phyloP scores from a whole-genome alignment of 2,329 filamentous ascomycete species.

The Fusarium nematophilum region DNA sequence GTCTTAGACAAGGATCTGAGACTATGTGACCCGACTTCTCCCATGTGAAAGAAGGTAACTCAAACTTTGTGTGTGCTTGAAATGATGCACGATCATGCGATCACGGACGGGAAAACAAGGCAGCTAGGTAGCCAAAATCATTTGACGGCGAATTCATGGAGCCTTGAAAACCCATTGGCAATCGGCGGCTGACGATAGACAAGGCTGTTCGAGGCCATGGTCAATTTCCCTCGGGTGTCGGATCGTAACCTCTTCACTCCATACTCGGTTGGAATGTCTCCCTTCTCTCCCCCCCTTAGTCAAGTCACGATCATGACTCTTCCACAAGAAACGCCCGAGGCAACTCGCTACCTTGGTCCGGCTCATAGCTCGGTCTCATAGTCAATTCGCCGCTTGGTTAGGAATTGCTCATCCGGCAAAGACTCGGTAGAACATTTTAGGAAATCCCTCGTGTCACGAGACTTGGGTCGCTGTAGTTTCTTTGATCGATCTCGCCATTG shows the following conservation, averaged over 20 bases:
- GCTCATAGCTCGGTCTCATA: background rate
- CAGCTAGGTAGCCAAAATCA: constrained; percentile 1
- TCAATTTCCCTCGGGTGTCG: background rate
- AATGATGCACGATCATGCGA: constrained; percentile 27
- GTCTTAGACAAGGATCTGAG: constrained; percentile 33
- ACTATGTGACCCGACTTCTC: constrained; percentile 14
- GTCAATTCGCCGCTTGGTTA: background rate
- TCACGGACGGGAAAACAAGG: constrained; percentile 16
- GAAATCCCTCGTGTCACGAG: constrained; percentile 43
- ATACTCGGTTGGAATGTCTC: no score
- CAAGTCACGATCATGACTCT: background rate
- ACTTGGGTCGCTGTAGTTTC: constrained; percentile 27
- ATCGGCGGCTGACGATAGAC: constrained; percentile 3
- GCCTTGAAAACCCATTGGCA: constrained; percentile 17
- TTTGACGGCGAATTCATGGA: constrained; percentile 5
- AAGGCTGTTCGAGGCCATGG: background rate
- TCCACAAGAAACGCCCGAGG: background rate
- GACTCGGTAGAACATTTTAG: constrained; percentile 41
- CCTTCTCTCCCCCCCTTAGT: background rate
- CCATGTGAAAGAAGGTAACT: constrained; percentile 20
- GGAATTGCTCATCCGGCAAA: constrained; percentile 37
- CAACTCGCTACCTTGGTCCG: background rate
- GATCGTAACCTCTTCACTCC: background rate
- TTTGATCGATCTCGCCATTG: constrained; percentile 29
- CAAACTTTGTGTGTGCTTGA: constrained; percentile 6